Base-by-base conservation (phyloP, 441 rosid genomes). In the Melastoma candidum region DNA sequence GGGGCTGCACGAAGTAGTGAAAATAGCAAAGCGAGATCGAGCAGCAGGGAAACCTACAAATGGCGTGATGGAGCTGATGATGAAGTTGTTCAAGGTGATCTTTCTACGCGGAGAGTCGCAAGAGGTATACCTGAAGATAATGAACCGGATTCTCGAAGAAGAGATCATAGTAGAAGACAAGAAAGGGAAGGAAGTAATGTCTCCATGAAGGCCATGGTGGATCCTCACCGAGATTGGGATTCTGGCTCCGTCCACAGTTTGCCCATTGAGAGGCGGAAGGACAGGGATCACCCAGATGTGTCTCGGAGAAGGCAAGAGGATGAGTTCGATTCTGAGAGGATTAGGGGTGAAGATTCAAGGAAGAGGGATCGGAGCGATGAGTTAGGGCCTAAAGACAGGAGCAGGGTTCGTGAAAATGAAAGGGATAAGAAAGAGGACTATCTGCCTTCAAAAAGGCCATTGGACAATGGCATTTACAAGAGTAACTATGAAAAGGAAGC, bases 1-100 rank as follows among this genome's bases (percentile, higher is more conserved):
- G 86, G 73, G 72, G 84, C 86, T 52, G 96, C 89, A 54, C 86
- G 96, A 78, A 86, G 95, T 73, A 84, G 93, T 61, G 97, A 86
- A 63, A 78, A 77, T 68, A 84, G 95, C 72, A 86, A 88, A 84
- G 90, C 81, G 58, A 81, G 84, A 74, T 86, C 96, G 49, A 82
- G 90, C 75, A 83, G 87, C 73, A 78, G 77, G 70, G 96, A 93
- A 71, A 44, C 75, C 76, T 84, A 70, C 63, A 84, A 81, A 70
- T 66, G 80, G 71, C 78, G 63, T 56, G 90, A 79, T 67, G 68
- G 74, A 58, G 74, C 67, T 56, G 98, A 84, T 45, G 97, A 89
- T 63, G 96, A 93, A 71, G 75, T 75, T 68, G 70, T 77, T 65
- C 95, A 89, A 75, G 88, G 63, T 63, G 72, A 78, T 51, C 73